Evolutionary conservation across 768 basidiomycete genomes (phyloP), one percentile per base, ranked within the genome.

Genomic region (Calocybe cyanea): DNA sequence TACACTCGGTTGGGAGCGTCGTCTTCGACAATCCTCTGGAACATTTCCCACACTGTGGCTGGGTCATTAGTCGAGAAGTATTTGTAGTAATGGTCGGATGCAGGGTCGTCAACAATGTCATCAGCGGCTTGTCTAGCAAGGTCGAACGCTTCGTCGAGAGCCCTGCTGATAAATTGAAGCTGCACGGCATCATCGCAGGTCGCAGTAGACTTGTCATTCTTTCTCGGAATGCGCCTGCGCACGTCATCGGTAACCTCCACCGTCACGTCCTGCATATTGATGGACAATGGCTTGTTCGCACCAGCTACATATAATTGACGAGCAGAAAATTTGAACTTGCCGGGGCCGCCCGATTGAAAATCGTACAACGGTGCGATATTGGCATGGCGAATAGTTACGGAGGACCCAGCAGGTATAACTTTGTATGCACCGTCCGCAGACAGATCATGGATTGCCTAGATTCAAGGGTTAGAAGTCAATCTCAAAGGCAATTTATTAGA

Each of bases 301-400:
- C 44, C 43, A 3, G 38, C 31, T 19, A 21, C 48, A 11, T 42
- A 44, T 15, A 40, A 43, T 38, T 40, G 44, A 31, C 30, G 37
- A 2, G 48, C 21, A 10, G n/a, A 20, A 20, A 49, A 49, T 1
- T 37, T 20, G 43, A 49, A 49, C 3, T 38, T 41, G 6, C 48
- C 48, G 13, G 48, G 24, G 2, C 48, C 48, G 7, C 19, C 18
- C 19, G 43, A 11, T 15, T 40, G 42, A 20, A 49, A 49, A 38
- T 49, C 48, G 19, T 49, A 49, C 11, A 49, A 40, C 6, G 42
- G 24, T n/a, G 31, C 48, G 21, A 49, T 20, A 1, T 34, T 40
- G 10, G 48, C 45, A 38, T 49, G 48, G 43, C 45, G 44, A 9
- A 49, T 43, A 3, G 48, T 43, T 14, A 49, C 30, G 7, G 48